Conservation (phyloP, 106 monocot genomes). For the Dendrobium chrysotoxum region DNA sequence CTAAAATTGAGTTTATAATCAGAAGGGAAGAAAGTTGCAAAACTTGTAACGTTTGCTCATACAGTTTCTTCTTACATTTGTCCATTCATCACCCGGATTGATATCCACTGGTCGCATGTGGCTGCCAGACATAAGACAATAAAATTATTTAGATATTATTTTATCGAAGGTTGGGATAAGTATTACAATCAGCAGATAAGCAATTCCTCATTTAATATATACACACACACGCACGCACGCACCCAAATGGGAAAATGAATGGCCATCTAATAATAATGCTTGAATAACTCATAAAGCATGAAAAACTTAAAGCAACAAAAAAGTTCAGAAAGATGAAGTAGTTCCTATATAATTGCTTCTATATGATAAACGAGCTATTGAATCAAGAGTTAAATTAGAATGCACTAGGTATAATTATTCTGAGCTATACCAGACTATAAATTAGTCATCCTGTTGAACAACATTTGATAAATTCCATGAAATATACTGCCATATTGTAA, state of each 20-base stretch:
- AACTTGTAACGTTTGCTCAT: neutral
- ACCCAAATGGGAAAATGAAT: no score
- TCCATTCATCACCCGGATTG: constrained; percentile 95
- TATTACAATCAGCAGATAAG: neutral
- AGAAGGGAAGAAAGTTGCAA: constrained; percentile 1
- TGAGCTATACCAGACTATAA: neutral
- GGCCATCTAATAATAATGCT: neutral
- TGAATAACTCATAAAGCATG: neutral
- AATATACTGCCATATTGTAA: neutral
- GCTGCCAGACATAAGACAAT: constrained; percentile 19
- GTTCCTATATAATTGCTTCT: neutral
- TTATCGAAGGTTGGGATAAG: neutral
- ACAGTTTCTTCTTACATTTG: constrained; percentile 55
- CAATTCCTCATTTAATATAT: neutral
- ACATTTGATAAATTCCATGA: neutral
- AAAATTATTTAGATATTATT: neutral
- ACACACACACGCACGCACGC: no score
- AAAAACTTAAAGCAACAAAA: neutral
- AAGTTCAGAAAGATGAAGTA: neutral
- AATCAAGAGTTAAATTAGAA: neutral
- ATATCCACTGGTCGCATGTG: constrained; percentile 81
- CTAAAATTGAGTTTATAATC: constrained; percentile 37
- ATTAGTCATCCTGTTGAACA: neutral
- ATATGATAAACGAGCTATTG: neutral
- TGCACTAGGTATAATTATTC: neutral